Evolutionary conservation across 768 basidiomycete species (phyloP), one percentile per base, ranked within the genome.

Genomic region (Mycena olivaceomarginata): DNA sequence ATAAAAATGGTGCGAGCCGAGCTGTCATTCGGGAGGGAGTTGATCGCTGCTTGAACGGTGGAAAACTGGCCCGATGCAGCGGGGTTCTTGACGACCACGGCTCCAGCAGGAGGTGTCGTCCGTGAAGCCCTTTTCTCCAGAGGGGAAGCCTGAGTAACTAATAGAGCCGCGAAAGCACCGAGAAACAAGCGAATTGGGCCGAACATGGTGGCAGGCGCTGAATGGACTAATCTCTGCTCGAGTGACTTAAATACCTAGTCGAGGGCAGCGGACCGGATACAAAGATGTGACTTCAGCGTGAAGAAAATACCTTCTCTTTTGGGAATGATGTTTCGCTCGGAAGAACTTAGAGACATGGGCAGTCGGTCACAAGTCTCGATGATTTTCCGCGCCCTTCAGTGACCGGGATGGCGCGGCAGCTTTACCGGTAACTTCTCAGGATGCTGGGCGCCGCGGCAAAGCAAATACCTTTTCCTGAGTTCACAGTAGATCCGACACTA

Each of bases 21-120:
- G 64, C 72, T 72, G 46, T 77, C 80, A 56, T 82, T 75, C 12
- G 77, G 77, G 10, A 82, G 76, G 5, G 82, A 80, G 63, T 81
- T 77, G 4, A 82, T 69, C 1, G 82, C 82, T 20, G 77, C 79
- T 48, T 81, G 79, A 8, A 82, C 62, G 37, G 82, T 82, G 51
- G 70, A 72, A 71, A 77, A 82, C 72, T 81, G 77, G 10, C 82
- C 82, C n/a, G 65, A 31, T 0, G 74, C 70, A 20, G 67, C 74
- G 13, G 76, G 59, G 6, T 67, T 69, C 15, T 74, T 63, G 12
- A 82, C 82, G 15, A 78, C 74, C 31, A 82, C 71, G 10, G 82
- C 79, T 13, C 82, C 82, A 11, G 80, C 67, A 22, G 82, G 82
- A 41, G 82, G 77, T 4, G 80, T 74, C 16, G 76, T 80, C 46